Percentiles rank a stretch among this genome's conserved stretches.
Evolutionary conservation across 176 grass and related monocot species (phyloP).

Genomic region (Dactylis glomerata): DNA sequence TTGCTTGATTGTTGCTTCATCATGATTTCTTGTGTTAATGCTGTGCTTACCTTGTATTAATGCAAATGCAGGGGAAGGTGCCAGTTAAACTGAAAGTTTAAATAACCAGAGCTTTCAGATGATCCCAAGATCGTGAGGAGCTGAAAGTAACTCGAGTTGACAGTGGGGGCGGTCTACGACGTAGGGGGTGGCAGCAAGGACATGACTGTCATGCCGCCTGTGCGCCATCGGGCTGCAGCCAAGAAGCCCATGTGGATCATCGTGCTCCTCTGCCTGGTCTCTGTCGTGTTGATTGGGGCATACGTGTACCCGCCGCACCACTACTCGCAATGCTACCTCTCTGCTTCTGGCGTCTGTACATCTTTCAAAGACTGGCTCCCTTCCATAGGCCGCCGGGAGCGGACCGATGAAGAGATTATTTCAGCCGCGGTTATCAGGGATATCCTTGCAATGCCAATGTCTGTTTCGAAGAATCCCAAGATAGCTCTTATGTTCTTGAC

Average conservation of each 20-base stretch:
- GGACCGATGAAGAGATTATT: constrained; percentile 77
- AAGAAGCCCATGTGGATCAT: constrained; percentile 93
- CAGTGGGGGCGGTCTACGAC: no score
- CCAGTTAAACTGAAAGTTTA: background rate
- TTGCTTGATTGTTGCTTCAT: background rate
- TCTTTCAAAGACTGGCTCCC: constrained; percentile 84
- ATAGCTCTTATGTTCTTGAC: constrained; percentile 96
- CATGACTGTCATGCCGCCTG: constrained; percentile 52
- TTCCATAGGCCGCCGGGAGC: constrained; percentile 38
- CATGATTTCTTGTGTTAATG: background rate
- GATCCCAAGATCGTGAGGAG: constrained; percentile 28
- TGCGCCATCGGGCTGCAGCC: constrained; percentile 45
- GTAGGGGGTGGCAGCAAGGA: constrained; percentile 48
- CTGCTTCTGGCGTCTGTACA: constrained; percentile 59
- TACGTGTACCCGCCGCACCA: constrained; percentile 71
- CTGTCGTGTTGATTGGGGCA: constrained; percentile 56
- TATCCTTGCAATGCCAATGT: constrained; percentile 68
- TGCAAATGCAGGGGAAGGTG: constrained; percentile 31
- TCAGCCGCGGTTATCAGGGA: constrained; percentile 63
- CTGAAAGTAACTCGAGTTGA: constrained; percentile 45
- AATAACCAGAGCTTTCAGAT: background rate
- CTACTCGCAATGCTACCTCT: constrained; percentile 85
- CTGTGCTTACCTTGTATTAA: constrained; percentile 1
- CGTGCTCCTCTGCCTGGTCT: constrained; percentile 77
- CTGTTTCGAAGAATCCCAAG: constrained; percentile 59